Percentiles rank a stretch among this genome's conserved stretches.
These are phyloP conservation scores for Sarcocystis neurona DNA, from an alignment of 169 alveolate genomes.

Conservation along the genomic window DNA sequence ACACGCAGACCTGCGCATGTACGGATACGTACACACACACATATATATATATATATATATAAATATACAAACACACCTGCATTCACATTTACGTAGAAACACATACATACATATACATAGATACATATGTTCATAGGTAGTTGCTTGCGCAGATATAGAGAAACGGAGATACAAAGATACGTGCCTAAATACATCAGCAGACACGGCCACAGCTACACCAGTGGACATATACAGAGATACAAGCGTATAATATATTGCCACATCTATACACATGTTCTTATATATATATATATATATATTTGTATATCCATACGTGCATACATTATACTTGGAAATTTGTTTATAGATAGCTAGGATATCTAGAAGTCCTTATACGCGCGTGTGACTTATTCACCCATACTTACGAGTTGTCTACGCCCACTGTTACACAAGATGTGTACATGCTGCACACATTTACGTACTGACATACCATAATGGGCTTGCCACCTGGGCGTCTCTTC, in stretches of 20 bases:
- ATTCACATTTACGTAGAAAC: too few relatives aligned
- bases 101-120: too few relatives aligned
- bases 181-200: too few relatives aligned
- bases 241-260: not conserved
- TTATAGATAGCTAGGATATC: not conserved
- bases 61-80: too few relatives aligned
- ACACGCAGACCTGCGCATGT: not conserved
- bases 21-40: not conserved
- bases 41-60: not conserved
- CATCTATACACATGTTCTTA: not conserved
- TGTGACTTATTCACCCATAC: too few relatives aligned
- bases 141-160: too few relatives aligned
- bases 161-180: too few relatives aligned
- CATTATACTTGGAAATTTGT: not conserved
- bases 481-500: slow-evolving; percentile 50
- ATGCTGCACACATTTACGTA: too few relatives aligned
- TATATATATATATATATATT: slow-evolving; percentile 7
- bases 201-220: too few relatives aligned
- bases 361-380: not conserved
- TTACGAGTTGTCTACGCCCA: too few relatives aligned
- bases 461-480: slow-evolving; percentile 56
- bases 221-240: not conserved
- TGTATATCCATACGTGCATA: not conserved
- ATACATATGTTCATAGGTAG: too few relatives aligned
- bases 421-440: too few relatives aligned